Evolutionary conservation across 2,329 filamentous ascomycete genomes (phyloP), one percentile per base, ranked within the genome.

Genomic region (Apiospora malaysiana): DNA sequence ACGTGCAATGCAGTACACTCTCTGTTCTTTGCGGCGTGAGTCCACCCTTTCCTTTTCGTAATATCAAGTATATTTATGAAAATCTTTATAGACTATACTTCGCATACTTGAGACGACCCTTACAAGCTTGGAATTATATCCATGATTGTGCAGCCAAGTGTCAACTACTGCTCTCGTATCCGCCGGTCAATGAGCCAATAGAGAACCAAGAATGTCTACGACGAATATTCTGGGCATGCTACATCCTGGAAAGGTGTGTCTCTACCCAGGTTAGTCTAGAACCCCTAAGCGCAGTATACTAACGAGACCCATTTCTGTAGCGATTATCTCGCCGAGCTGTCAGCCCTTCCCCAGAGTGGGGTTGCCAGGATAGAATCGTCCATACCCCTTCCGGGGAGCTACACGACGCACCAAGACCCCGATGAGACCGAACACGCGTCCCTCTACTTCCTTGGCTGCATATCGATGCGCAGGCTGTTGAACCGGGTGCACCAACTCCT

Each of bases 181-280:
- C 80, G 1, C 76, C 78, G 0, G 76, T 73, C 3, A 79, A 77
- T 10, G 79, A 81, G 42, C 77, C 77, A 0, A 73, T 75, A 0
- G 82, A 86, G 71, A 83, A 85, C 3, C 78, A 82, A 47, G 85
- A 88, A 73, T 83, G 85, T 2, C 82, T 86, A 0, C 78, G 83
- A 18, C 79, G 86, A 0, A 87, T 87, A 69, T 88, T 88, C 72
- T 88, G 86, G 86, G 84, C 86, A 0, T 87, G 86, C 70, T 88
- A 87, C 70, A 85, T 88, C 14, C 79, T 88, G 0, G 86, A 88
- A 75, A 86, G 84, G 85, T 83, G 49, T 8, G 46, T 23, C 21
- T 32, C 67, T 25, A 12, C 27, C 25, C 0, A 4, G 1, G 21
- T 6, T 14, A 25, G 9, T 16, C 3, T n/a, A n/a, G n/a, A n/a